Evolutionary conservation across 495 filamentous ascomycete genomes (phyloP).

Genomic region (Apodospora peruviana): DNA sequence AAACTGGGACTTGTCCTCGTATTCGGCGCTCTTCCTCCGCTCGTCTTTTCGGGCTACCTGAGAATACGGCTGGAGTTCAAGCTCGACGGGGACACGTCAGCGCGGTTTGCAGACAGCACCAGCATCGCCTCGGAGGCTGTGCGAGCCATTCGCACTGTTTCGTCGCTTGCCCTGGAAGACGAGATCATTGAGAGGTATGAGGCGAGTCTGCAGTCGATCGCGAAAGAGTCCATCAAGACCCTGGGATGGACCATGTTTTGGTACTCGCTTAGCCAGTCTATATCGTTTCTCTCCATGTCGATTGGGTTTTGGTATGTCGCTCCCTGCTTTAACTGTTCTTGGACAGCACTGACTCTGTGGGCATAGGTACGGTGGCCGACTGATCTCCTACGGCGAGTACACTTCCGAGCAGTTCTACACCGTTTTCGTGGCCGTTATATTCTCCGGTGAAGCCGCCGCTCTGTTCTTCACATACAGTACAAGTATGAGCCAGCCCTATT

Average conservation of each 20-base stretch:
- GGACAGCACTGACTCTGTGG: neutral
- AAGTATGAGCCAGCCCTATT: too few relatives aligned
- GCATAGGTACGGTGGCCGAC: constrained; percentile 24
- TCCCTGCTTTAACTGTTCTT: neutral
- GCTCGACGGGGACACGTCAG: constrained; percentile 44
- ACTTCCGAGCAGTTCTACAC: constrained; percentile 26
- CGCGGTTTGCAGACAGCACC: constrained; percentile 49
- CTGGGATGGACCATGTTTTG: constrained; percentile 28
- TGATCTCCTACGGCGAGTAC: constrained; percentile 32
- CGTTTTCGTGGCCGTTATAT: constrained; percentile 37
- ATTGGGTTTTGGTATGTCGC: constrained; percentile 34
- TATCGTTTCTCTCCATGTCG: constrained; percentile 31
- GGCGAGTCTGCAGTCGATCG: constrained; percentile 26
- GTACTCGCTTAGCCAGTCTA: constrained; percentile 37
- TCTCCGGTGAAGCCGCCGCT: constrained; percentile 35
- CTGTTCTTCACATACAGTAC: constrained; percentile 38
- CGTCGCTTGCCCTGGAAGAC: constrained; percentile 48
- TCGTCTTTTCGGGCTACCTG: constrained; percentile 39
- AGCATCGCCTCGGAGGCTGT: constrained; percentile 52
- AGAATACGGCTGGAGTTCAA: constrained; percentile 46
- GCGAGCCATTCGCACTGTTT: constrained; percentile 50
- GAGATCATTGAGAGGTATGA: constrained; percentile 38
- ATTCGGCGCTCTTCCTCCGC: constrained; percentile 40
- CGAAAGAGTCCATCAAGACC: constrained; percentile 27
- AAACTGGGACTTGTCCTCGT: constrained; percentile 42